Evolutionary conservation across 129 eudicot genomes (phyloP).

Genomic region (Logfia minima): DNA sequence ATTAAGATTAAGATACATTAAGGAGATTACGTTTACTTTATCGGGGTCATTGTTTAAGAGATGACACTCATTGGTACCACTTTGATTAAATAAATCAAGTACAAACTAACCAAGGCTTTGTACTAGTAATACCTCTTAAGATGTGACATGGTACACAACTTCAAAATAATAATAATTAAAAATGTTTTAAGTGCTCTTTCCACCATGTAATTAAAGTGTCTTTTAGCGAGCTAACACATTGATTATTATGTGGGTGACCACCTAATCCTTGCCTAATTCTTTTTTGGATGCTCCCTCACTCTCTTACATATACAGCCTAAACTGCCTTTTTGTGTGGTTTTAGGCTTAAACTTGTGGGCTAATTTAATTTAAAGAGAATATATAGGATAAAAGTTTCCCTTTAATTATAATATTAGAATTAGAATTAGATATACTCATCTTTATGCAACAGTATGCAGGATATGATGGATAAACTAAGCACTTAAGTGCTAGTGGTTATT

Average conservation of each 20-base stretch:
- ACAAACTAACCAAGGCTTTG: conserved; percentile 4
- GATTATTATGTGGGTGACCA: not conserved
- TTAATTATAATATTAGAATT: not conserved
- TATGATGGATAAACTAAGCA: not conserved
- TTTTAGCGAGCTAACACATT: conserved; percentile 4
- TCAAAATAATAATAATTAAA: not conserved
- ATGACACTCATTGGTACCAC: not conserved
- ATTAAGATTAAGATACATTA: not conserved
- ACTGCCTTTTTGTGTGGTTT: not conserved
- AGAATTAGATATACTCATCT: not conserved
- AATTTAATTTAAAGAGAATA: not conserved
- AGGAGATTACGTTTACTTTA: not conserved
- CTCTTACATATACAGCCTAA: not conserved
- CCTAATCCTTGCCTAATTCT: not conserved
- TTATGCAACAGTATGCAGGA: not conserved
- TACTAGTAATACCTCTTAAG: not conserved
- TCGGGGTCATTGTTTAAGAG: conserved; percentile 12
- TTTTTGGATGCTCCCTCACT: not conserved
- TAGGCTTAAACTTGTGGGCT: not conserved
- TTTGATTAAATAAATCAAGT: not conserved
- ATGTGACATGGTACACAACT: not conserved
- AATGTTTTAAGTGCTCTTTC: not conserved
- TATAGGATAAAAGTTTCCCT: not conserved
- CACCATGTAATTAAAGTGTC: not conserved
- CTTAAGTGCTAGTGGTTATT: not conserved